Base-by-base conservation (phyloP, 768 basidiomycete species). In the Lactarius evosmus region DNA sequence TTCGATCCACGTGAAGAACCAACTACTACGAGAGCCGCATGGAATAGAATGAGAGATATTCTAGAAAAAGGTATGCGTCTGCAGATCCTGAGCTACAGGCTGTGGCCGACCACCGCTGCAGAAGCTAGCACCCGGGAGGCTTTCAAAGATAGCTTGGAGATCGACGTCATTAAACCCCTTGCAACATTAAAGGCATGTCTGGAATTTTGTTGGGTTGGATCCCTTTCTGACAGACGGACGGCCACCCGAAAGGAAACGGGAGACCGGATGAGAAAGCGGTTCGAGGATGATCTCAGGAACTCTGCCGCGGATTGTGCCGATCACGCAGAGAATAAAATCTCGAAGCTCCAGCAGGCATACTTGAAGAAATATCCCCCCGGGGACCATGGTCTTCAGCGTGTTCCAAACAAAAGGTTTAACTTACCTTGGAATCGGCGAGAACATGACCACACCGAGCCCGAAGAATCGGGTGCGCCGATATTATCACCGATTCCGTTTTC, bases 251-350 rank as follows among this genome's bases (percentile, higher is more conserved):
- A 94, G 92, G 93, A 95, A 69, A 88, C 88, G 11, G 93, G 95
- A 77, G 91, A 93, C 60, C 84, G 94, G 36, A 95, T 92, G 14
- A 82, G 91, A 54, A 91, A 91, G 72, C 86, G 92, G 32, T 88
- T 97, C 73, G 93, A 90, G 73, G 93, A 95, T 70, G 93, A 95
- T 72, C 75, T 95, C 62, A 94, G 91, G 74, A 85, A 85, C 8
- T 91, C 93, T 0, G 78, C 79, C 19, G 69, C 75, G 60, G 84
- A 87, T 34, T 93, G 96, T 73, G 82, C 83, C 30, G 93, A 96
- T 41, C 93, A 86, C 71, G 86, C 87, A 12, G 91, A 93, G 71
- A 84, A 80, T 58, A 78, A 81, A n/a, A 78, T 95, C 9, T 93
- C 93, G 1, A 88, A 85, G 69, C 76, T 96, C 58, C 94, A 93